Percentiles rank a stretch among this genome's conserved stretches.
Conservation (phyloP, 2,329 filamentous ascomycete genomes). For the Claviceps purpurea region DNA sequence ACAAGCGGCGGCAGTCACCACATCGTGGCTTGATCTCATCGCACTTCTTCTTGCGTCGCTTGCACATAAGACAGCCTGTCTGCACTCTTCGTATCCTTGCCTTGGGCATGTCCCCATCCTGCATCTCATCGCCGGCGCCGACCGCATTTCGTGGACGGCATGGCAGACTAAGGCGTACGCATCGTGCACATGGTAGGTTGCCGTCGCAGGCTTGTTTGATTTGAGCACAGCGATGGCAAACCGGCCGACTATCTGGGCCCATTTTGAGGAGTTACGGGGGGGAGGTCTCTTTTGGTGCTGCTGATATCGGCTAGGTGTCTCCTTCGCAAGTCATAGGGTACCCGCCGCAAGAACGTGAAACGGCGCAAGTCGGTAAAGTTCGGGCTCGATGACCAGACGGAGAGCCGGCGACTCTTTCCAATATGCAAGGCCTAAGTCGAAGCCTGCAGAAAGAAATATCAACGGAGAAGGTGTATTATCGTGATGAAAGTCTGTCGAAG, state of each 20-base stretch:
- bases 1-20: slow-evolving; percentile 22
- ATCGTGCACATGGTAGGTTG: slow-evolving; percentile 19
- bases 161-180: slow-evolving; percentile 19
- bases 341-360: background rate
- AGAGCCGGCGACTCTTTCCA: background rate
- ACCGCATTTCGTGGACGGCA: slow-evolving; percentile 16
- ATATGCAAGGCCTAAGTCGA: background rate
- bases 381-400: background rate
- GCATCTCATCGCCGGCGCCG: slow-evolving; percentile 4
- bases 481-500: background rate
- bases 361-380: background rate
- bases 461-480: background rate
- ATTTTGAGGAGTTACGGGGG: slow-evolving; percentile 6
- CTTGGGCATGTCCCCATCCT: slow-evolving; percentile 15
- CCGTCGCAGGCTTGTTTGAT: slow-evolving; percentile 24
- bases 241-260: slow-evolving; percentile 16
- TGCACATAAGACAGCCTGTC: slow-evolving; percentile 31
- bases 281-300: background rate
- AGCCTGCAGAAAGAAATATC: background rate
- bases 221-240: slow-evolving; percentile 22
- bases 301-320: background rate
- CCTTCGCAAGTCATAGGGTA: background rate
- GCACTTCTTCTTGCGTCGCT: slow-evolving; percentile 34
- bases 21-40: slow-evolving; percentile 31
- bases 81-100: slow-evolving; percentile 21